A percentile compares a stretch with the other conserved stretches of the same genome.
These are phyloP conservation scores for Dioscorea zingiberensis DNA, from an alignment of 106 monocot genomes.

Conservation along the genomic window DNA sequence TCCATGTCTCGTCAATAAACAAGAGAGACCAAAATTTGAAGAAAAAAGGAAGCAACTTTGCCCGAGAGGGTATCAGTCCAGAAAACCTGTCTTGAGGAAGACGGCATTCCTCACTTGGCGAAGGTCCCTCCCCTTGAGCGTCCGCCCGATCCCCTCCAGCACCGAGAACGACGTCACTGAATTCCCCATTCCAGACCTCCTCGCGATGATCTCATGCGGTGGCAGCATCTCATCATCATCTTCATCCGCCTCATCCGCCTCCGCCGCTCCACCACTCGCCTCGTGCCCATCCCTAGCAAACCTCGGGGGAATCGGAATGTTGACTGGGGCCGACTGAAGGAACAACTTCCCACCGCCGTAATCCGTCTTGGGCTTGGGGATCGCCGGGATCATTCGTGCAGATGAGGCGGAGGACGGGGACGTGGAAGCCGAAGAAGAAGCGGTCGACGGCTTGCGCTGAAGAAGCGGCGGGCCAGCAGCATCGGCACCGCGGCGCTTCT, in stretches of 20 bases:
- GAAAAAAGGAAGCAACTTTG: no score
- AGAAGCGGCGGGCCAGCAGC: slow-evolving; percentile 8
- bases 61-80: slow-evolving; percentile 34
- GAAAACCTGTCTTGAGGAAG: slow-evolving; percentile 71
- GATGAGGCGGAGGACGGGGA: slow-evolving; percentile 22
- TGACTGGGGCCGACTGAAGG: slow-evolving; percentile 71
- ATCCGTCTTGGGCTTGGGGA: slow-evolving; percentile 37
- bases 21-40: no score
- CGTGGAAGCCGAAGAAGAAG: slow-evolving; percentile 8
- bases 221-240: slow-evolving; percentile 70
- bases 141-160: slow-evolving; percentile 79
- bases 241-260: slow-evolving; percentile 15
- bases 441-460: slow-evolving; percentile 21
- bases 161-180: slow-evolving; percentile 81
- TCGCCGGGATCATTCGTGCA: slow-evolving; percentile 37
- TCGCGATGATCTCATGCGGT: slow-evolving; percentile 78
- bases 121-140: slow-evolving; percentile 84
- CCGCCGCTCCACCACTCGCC: slow-evolving; percentile 2
- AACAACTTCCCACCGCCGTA: slow-evolving; percentile 9
- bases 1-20: no score
- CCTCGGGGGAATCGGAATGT: slow-evolving; percentile 37
- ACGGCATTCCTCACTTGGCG: slow-evolving; percentile 72
- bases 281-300: neutral
- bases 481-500: slow-evolving; percentile 2
- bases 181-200: slow-evolving; percentile 42